These are phyloP conservation scores for Populus hybrid DNA, from an alignment of 441 rosid species.

Conservation along the genomic window DNA sequence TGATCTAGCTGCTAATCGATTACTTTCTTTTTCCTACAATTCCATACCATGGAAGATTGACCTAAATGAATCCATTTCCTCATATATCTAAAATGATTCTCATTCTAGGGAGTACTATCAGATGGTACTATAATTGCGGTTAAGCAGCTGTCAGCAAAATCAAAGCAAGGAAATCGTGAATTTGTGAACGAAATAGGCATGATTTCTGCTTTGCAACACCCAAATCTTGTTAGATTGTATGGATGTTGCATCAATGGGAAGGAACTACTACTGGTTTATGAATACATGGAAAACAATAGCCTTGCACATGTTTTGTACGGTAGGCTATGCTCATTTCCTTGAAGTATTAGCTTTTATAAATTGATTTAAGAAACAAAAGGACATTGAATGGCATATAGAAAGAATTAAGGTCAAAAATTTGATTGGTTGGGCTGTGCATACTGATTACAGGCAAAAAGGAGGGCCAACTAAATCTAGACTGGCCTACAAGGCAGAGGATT, in stretches of 20 bases:
- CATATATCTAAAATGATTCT: not conserved
- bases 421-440: not conserved
- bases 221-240: slow-evolving; percentile 45
- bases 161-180: slow-evolving; percentile 71
- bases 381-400: not conserved
- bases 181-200: slow-evolving; percentile 68
- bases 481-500: slow-evolving; percentile 56
- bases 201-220: slow-evolving; percentile 48
- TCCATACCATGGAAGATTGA: too few species aligned
- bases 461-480: slow-evolving; percentile 18
- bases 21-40: not conserved
- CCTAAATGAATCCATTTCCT: not conserved
- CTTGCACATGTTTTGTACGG: slow-evolving; percentile 45
- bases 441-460: not conserved
- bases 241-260: slow-evolving; percentile 51
- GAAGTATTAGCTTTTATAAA: not conserved
- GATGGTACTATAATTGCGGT: slow-evolving; percentile 61
- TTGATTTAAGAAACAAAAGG: not conserved
- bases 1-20: not conserved
- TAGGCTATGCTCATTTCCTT: slow-evolving; percentile 11
- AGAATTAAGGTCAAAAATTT: not conserved
- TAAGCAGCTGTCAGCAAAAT: slow-evolving; percentile 65
- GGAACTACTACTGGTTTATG: slow-evolving; percentile 43
- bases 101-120: slow-evolving; percentile 44
- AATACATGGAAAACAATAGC: slow-evolving; percentile 51